A percentile compares a stretch with the other conserved stretches of the same genome.
These are phyloP conservation scores for Nakazawaea pomicola DNA, from an alignment of 805 yeast genomes.

Conservation along the genomic window DNA sequence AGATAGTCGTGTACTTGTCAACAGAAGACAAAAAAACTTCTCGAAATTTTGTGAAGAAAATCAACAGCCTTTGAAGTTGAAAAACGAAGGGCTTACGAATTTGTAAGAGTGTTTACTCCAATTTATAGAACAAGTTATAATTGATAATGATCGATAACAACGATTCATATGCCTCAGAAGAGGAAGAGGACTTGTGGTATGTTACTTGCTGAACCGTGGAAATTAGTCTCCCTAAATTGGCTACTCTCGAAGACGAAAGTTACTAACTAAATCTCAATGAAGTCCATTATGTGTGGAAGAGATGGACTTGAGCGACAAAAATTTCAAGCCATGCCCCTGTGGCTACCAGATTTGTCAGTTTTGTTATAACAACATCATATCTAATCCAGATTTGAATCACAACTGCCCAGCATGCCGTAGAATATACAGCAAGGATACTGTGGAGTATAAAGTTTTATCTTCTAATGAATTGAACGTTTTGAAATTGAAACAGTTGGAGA, in stretches of 20 bases:
- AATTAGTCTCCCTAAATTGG: too few relatives aligned
- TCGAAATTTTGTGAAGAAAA: conserved; percentile 2
- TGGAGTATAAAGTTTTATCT: conserved; percentile 77
- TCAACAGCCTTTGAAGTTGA: neutral
- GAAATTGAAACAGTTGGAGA: conserved; percentile 73
- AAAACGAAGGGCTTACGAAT: too few relatives aligned
- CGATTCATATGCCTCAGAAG: conserved; percentile 67
- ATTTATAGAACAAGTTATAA: neutral
- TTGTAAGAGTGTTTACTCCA: too few relatives aligned
- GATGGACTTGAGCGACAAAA: conserved; percentile 92
- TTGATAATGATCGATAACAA: conserved; percentile 24
- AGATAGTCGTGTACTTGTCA: conserved; percentile 1
- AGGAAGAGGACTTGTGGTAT: conserved; percentile 71
- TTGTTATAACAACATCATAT: conserved; percentile 94
- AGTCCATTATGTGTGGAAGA: conserved; percentile 97
- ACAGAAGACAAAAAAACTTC: neutral
- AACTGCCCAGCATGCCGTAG: conserved; percentile 98
- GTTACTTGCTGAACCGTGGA: conserved; percentile 17
- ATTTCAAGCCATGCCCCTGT: conserved; percentile 99
- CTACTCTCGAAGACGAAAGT: neutral
- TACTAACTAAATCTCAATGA: conserved; percentile 4
- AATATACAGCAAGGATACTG: conserved; percentile 86
- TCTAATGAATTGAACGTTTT: conserved; percentile 85
- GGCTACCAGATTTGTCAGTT: conserved; percentile 98
- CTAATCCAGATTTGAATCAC: conserved; percentile 92